Evolutionary conservation across 148 eudicot genomes (phyloP).

Genomic region (Rhododendron mucronatum): DNA sequence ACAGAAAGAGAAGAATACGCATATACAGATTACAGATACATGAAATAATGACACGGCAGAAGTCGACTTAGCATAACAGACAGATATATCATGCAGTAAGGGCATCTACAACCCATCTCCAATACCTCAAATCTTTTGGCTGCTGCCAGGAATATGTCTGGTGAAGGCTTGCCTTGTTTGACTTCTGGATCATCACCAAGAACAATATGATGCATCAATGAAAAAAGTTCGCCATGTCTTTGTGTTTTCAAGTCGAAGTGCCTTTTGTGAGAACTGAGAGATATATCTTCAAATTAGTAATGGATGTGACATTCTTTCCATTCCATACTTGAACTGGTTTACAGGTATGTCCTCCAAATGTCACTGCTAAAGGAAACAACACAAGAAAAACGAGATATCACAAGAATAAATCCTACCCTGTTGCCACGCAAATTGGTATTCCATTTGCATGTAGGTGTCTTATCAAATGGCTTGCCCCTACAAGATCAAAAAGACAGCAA

Average conservation of each 20-base stretch:
- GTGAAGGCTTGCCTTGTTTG: constrained; percentile 91
- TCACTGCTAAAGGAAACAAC: background rate
- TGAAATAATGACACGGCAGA: background rate
- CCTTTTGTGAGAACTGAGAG: constrained; percentile 59
- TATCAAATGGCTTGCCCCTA: constrained; percentile 75
- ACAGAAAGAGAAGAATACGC: background rate
- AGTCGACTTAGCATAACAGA: background rate
- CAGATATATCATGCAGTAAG: background rate
- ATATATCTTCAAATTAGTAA: constrained; percentile 9
- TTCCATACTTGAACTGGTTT: constrained; percentile 1
- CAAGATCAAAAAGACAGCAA: constrained; percentile 8
- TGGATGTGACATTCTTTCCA: constrained; percentile 6
- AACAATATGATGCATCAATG: constrained; percentile 94
- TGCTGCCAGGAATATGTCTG: constrained; percentile 83
- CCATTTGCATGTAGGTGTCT: constrained; percentile 71
- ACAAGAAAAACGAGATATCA: background rate
- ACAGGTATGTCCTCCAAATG: background rate
- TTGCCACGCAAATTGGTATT: constrained; percentile 82
- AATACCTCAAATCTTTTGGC: constrained; percentile 90
- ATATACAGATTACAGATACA: background rate
- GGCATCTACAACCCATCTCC: background rate
- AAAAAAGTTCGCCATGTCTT: constrained; percentile 67
- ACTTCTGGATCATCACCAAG: constrained; percentile 98
- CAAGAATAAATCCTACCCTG: constrained; percentile 50
- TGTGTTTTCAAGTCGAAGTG: constrained; percentile 88